A percentile compares a stretch with the other conserved stretches of the same genome.
Conservation (phyloP, 2,329 filamentous ascomycete genomes). For the Paraphaeosphaeria sporulosa region DNA sequence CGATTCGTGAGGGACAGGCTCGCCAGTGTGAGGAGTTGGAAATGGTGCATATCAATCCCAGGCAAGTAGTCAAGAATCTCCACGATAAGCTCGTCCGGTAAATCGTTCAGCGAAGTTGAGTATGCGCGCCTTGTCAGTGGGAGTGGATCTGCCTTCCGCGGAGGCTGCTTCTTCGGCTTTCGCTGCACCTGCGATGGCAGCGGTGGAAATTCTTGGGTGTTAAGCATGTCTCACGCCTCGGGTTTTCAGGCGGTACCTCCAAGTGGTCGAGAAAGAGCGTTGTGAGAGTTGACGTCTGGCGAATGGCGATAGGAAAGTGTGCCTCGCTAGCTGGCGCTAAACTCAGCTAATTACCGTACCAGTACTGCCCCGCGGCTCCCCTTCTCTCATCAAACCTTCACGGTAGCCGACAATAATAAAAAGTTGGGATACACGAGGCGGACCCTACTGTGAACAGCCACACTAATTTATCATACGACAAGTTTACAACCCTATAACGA, state of each 20-base stretch:
- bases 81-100: conserved; percentile 40
- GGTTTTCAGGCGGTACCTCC: background rate
- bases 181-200: conserved; percentile 23
- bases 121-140: background rate
- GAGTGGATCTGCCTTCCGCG: background rate
- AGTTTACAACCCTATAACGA: no score
- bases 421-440: no score
- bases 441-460: no score
- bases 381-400: background rate
- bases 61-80: conserved; percentile 34
- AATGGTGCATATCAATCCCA: conserved; percentile 22
- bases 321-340: background rate
- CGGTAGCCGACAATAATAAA: no score
- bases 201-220: conserved; percentile 30
- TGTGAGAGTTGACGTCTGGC: background rate
- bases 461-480: no score
- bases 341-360: background rate
- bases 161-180: background rate
- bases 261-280: background rate
- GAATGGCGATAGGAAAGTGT: background rate
- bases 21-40: conserved; percentile 27
- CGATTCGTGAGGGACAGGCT: conserved; percentile 33
- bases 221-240: conserved; percentile 13
- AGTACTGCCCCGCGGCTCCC: background rate
- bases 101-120: conserved; percentile 23